phyloP scores from a whole-genome alignment of 345 rosid genomes.

The Populus tremula region DNA sequence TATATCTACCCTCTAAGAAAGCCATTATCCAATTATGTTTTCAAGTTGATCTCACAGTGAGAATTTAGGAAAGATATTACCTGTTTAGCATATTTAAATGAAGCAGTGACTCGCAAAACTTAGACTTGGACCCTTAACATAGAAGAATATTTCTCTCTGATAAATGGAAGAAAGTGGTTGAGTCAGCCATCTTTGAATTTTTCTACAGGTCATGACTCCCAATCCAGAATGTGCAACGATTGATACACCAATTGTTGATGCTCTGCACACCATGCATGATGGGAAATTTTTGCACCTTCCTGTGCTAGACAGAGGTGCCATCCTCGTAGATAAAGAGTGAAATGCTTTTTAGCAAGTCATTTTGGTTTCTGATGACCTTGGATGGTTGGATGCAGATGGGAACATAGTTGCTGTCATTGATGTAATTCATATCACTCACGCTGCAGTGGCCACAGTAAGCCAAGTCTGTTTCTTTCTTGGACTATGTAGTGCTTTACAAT shows the following conservation, averaged over 20 bases:
- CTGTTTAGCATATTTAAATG: neutral
- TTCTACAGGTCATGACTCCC: constrained; percentile 85
- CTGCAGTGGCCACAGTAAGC: constrained; percentile 94
- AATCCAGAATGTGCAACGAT: constrained; percentile 88
- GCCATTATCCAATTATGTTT: neutral
- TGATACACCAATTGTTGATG: constrained; percentile 93
- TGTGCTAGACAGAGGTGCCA: constrained; percentile 72
- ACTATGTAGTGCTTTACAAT: neutral
- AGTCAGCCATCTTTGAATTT: constrained; percentile 12
- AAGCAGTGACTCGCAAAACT: neutral
- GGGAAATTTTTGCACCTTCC: constrained; percentile 99
- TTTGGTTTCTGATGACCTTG: constrained; percentile 13
- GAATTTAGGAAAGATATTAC: neutral
- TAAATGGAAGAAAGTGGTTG: neutral
- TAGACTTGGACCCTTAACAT: neutral
- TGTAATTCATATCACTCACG: constrained; percentile 87
- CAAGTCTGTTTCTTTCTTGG: constrained; percentile 12
- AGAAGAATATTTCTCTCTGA: neutral
- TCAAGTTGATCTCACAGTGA: neutral
- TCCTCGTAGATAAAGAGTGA: constrained; percentile 8
- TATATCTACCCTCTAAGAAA: neutral
- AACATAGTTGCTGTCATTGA: constrained; percentile 75
- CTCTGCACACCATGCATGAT: constrained; percentile 90
- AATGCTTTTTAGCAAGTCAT: constrained; percentile 1
- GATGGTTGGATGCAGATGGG: constrained; percentile 60